Base-by-base conservation (phyloP, 177 flowering plant species). In the Telopea speciosissima region DNA sequence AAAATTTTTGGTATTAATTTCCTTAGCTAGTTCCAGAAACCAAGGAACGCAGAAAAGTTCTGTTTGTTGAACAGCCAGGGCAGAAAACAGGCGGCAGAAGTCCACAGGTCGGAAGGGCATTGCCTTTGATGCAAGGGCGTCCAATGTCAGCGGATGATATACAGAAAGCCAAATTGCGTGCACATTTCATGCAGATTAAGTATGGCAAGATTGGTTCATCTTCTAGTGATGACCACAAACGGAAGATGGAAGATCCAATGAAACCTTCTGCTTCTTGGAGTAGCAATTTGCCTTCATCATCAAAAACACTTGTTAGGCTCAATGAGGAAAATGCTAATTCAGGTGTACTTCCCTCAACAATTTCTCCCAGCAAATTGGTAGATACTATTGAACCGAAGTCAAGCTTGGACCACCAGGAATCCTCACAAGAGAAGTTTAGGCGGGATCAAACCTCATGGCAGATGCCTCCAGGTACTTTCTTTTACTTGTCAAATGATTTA, bases 141-240 rank as follows among this genome's bases (percentile, higher is more conserved):
- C 99, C 99, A 36, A 85, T 96, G 84, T 91, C 99, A 26, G 88
- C 93, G 40, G 99, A 96, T 82, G 99, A 96, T 76, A 96, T 96
- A 64, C 94, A 93, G 69, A 96, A 96, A 75, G 99, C 99, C 65
- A 96, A 96, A 80, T 74, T 89, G 91, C 95, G 97, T 23, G 98
- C 95, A 26, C 80, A 72, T 11, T 87, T 83, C 79, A 85, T 89
- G 98, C 90, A 89, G 79, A 83, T 80, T 80, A 93, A 93, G 76
- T 77, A 89, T 78, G 90, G 89, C 6, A 90, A 89, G 75, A 73
- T 56, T 52, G 81, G 73, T 69, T 25, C 80, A 44, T 62, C 81
- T 63, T 78, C 84, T 62, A 80, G 74, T 72, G 85, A 73, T 31
- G 76, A 21, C 54, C 64, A 70, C 62, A 79, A 70, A 68, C 74